These are phyloP conservation scores for Platanthera guangdongensis DNA, from an alignment of 106 monocot species.

Conservation along the genomic window DNA sequence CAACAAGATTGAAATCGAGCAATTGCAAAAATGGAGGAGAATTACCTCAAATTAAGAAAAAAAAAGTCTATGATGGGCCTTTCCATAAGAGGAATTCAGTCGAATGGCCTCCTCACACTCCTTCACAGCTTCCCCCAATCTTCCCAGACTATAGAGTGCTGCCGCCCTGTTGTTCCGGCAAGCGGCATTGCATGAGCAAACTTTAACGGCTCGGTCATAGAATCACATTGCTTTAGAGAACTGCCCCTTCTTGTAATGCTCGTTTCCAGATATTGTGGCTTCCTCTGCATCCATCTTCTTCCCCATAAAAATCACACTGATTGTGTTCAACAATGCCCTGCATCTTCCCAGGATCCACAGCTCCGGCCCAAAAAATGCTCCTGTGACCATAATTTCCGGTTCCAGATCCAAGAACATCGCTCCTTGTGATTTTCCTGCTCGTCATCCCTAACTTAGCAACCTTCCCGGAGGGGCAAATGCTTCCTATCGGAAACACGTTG, in stretches of 20 bases:
- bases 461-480: slow-evolving; percentile 68
- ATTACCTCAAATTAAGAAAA: slow-evolving; percentile 44
- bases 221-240: slow-evolving; percentile 46
- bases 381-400: slow-evolving; percentile 72
- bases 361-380: slow-evolving; percentile 43
- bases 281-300: slow-evolving; percentile 36
- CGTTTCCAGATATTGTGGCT: slow-evolving; percentile 55
- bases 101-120: slow-evolving; percentile 64
- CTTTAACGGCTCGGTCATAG: slow-evolving; percentile 49
- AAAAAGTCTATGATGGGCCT: slow-evolving; percentile 49
- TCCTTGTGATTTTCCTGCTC: slow-evolving; percentile 15
- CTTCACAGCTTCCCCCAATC: slow-evolving; percentile 46
- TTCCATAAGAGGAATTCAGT: slow-evolving; percentile 39
- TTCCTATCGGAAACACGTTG: slow-evolving; percentile 52
- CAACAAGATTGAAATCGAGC: no score
- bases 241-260: slow-evolving; percentile 55
- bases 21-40: background rate
- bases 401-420: slow-evolving; percentile 50
- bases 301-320: background rate
- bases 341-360: background rate
- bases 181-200: slow-evolving; percentile 49
- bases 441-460: slow-evolving; percentile 31
- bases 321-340: background rate
- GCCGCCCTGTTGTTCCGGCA: slow-evolving; percentile 71
- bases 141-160: slow-evolving; percentile 53